Conservation (phyloP, 495 filamentous ascomycete species). For the Penicillium verhagenii region DNA sequence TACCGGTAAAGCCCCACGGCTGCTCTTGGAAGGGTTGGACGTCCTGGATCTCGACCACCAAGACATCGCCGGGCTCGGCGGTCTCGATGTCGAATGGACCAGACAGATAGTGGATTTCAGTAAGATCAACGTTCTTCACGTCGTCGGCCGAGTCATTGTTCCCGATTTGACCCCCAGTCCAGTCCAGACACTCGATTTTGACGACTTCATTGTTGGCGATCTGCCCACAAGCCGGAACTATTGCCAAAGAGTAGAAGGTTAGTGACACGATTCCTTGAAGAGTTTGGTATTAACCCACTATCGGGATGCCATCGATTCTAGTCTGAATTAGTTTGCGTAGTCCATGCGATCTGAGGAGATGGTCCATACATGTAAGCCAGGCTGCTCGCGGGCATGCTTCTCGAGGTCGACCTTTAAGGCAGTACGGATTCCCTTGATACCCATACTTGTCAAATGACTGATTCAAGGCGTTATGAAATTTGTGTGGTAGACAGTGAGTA, state of each 20-base stretch:
- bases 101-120: constrained; percentile 80
- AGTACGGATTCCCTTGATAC: constrained; percentile 63
- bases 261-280: background rate
- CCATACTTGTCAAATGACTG: constrained; percentile 41
- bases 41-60: constrained; percentile 92
- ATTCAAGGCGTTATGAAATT: too few species aligned
- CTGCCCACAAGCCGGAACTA: constrained; percentile 72
- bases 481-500: too few species aligned
- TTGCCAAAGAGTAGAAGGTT: constrained; percentile 2
- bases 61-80: constrained; percentile 81
- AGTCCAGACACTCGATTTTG: constrained; percentile 94
- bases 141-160: constrained; percentile 93
- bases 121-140: constrained; percentile 80
- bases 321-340: background rate
- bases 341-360: background rate
- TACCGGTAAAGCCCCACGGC: constrained; percentile 90
- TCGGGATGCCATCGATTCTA: constrained; percentile 97
- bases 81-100: constrained; percentile 89
- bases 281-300: constrained; percentile 47
- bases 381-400: constrained; percentile 73
- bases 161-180: constrained; percentile 81
- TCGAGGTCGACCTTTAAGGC: constrained; percentile 74
- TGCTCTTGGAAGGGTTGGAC: constrained; percentile 86
- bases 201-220: constrained; percentile 87
- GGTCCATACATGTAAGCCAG: constrained; percentile 68